phyloP scores from a whole-genome alignment of 2,329 filamentous ascomycete genomes.

The Arthrobotrys megalospora region DNA sequence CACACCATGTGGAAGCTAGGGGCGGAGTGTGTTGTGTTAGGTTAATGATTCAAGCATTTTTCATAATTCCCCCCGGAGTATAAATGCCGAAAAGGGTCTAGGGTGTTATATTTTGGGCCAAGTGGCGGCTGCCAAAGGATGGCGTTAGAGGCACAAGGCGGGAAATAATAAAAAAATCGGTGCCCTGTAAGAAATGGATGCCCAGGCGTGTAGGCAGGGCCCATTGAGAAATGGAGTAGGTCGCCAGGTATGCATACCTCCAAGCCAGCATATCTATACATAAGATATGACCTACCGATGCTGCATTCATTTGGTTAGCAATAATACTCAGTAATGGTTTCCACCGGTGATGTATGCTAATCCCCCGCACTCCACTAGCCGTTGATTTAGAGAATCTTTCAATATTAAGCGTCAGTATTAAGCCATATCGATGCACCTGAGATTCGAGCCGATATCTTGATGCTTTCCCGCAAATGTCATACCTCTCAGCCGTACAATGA shows the following conservation, averaged over 20 bases:
- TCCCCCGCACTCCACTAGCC: neutral
- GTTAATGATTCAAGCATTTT: neutral
- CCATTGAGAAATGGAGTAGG: constrained; percentile 19
- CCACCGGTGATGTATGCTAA: neutral
- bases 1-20: constrained; percentile 9
- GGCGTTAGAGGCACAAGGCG: neutral
- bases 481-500: neutral
- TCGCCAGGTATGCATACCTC: constrained; percentile 29
- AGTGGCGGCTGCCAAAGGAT: neutral
- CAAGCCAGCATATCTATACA: constrained; percentile 1
- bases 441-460: neutral
- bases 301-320: constrained; percentile 1
- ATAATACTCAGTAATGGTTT: neutral
- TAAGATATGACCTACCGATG: neutral
- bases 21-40: constrained; percentile 3
- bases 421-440: neutral
- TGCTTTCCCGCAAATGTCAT: neutral
- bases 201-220: neutral
- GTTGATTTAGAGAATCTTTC: neutral
- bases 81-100: neutral
- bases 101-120: neutral
- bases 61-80: neutral
- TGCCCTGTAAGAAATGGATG: neutral
- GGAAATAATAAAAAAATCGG: neutral
- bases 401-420: neutral